Percentiles rank a stretch among this genome's conserved stretches.
Conservation (phyloP, 352 stramenopile genomes). For the Halophytophthora polymorphica region DNA sequence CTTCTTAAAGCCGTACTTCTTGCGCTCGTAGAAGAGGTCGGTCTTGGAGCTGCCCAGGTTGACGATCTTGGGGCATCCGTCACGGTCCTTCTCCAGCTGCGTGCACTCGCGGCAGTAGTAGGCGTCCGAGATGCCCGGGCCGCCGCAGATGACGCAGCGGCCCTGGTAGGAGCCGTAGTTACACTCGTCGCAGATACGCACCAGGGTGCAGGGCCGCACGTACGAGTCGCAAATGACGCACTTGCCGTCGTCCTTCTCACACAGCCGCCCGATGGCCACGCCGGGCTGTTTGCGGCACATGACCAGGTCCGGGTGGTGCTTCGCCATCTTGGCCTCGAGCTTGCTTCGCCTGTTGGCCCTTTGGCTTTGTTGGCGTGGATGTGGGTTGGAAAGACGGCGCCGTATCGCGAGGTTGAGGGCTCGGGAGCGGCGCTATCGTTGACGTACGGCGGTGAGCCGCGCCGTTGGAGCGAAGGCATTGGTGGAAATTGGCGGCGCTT, state of each 20-base stretch:
- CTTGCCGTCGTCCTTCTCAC: constrained; percentile 99
- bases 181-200: constrained; percentile 99
- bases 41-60: constrained; percentile 95
- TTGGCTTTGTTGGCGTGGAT: constrained; percentile 6
- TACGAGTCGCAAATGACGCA: constrained; percentile 99
- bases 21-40: constrained; percentile 99
- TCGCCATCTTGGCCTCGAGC: constrained; percentile 90
- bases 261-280: constrained; percentile 96
- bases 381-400: neutral
- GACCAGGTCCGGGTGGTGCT: constrained; percentile 99
- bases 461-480: too few relatives aligned
- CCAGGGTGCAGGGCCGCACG: constrained; percentile 95
- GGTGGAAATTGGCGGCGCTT: too few relatives aligned
- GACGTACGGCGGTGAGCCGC: too few relatives aligned
- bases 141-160: constrained; percentile 98
- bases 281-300: constrained; percentile 99
- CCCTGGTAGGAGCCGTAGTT: constrained; percentile 98
- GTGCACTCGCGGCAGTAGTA: constrained; percentile 99
- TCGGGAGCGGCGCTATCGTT: too few relatives aligned
- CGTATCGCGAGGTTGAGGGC: too few relatives aligned
- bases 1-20: constrained; percentile 97
- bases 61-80: constrained; percentile 99
- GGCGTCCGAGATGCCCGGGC: constrained; percentile 96
- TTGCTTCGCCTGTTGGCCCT: constrained; percentile 2
- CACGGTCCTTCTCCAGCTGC: constrained; percentile 94